Percentiles rank a stretch among this genome's conserved stretches.
Conservation (phyloP, 805 yeast genomes). For the Wickerhamomyces canadensis region DNA sequence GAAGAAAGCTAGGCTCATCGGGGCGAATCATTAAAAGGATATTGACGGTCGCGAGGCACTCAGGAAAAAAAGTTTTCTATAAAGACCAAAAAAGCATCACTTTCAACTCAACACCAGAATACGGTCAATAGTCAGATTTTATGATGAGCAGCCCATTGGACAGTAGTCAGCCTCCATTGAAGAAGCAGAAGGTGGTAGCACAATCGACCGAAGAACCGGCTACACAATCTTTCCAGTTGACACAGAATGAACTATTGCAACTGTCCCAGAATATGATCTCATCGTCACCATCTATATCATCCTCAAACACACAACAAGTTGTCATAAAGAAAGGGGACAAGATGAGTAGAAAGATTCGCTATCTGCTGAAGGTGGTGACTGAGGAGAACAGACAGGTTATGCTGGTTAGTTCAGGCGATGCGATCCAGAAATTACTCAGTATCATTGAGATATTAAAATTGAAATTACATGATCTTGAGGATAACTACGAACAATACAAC, state of each 20-base stretch:
- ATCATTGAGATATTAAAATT: slow-evolving; percentile 20
- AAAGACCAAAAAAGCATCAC: neutral
- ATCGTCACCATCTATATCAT: neutral
- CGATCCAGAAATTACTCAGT: slow-evolving; percentile 18
- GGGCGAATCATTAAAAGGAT: no score
- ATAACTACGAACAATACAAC: slow-evolving; percentile 17
- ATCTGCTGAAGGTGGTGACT: slow-evolving; percentile 3
- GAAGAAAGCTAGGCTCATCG: no score
- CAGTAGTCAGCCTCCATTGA: slow-evolving; percentile 8
- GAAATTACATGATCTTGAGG: slow-evolving; percentile 6
- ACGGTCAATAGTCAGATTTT: no score
- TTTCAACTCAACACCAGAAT: no score
- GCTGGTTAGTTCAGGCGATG: slow-evolving; percentile 20
- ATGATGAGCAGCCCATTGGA: neutral
- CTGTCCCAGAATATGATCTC: slow-evolving; percentile 2
- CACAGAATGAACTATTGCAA: neutral
- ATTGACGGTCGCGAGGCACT: no score
- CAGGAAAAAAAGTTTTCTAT: no score
- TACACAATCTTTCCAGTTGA: neutral
- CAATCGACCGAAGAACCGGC: neutral
- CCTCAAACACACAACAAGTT: neutral
- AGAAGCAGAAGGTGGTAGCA: slow-evolving; percentile 8
- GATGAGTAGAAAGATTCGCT: slow-evolving; percentile 14
- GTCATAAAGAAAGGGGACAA: slow-evolving; percentile 21
- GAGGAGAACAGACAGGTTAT: slow-evolving; percentile 3